Percentiles rank a stretch among this genome's conserved stretches.
Evolutionary conservation across 257 asterid species (phyloP).

Genomic region (Nicotiana attenuata): DNA sequence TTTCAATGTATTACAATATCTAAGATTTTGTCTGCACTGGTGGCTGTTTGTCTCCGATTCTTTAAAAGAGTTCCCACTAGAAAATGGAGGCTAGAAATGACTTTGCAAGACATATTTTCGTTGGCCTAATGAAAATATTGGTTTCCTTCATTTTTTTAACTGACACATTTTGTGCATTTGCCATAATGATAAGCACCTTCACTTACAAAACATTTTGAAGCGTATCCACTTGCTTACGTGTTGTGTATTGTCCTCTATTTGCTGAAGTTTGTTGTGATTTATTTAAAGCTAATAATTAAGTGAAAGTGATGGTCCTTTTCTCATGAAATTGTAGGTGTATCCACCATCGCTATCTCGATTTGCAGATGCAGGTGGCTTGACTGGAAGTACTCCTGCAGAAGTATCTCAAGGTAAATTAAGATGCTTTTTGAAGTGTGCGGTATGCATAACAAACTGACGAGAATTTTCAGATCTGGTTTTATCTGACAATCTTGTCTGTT

Average conservation of each 20-base stretch:
- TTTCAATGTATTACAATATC: not conserved
- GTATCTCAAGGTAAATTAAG: constrained; percentile 67
- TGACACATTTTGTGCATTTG: not conserved
- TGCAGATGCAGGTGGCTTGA: constrained; percentile 78
- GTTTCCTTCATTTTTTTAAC: not conserved
- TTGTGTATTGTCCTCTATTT: not conserved
- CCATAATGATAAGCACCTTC: not conserved
- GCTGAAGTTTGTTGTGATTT: not conserved
- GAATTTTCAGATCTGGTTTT: not conserved
- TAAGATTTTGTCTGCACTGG: not conserved
- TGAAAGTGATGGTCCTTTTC: constrained; percentile 1
- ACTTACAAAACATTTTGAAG: not conserved
- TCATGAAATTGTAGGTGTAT: constrained; percentile 50
- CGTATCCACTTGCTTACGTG: not conserved
- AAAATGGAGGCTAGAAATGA: not conserved
- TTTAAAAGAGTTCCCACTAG: not conserved
- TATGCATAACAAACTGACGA: not conserved
- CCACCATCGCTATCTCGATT: constrained; percentile 77
- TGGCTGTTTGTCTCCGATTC: not conserved
- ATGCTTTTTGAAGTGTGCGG: constrained; percentile 8
- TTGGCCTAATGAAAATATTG: not conserved
- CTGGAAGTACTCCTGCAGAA: constrained; percentile 78
- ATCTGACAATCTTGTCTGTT: not conserved
- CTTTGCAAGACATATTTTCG: not conserved
- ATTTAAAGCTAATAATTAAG: not conserved